Conservation (phyloP, 2,329 filamentous ascomycete genomes). For the Rhexocercosporidium sp. region DNA sequence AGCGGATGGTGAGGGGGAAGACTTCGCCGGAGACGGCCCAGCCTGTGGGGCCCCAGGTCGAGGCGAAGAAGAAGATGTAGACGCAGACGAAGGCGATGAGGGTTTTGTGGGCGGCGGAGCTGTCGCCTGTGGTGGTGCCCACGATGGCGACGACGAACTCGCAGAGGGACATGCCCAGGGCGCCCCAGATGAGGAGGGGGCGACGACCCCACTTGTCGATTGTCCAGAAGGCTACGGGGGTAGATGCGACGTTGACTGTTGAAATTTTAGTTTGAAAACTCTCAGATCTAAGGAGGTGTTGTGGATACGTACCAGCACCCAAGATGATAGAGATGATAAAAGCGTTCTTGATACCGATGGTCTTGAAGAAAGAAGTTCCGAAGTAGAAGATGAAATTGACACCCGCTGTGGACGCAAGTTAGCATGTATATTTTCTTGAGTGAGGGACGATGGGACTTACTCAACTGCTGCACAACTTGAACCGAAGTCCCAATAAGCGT, state of each 20-base stretch:
- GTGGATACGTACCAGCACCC: constrained; percentile 48
- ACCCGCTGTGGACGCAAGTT: constrained; percentile 59
- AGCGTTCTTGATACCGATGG: constrained; percentile 74
- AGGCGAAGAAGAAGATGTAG: constrained; percentile 87
- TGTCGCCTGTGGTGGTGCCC: constrained; percentile 59
- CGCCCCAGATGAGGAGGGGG: constrained; percentile 77
- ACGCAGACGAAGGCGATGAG: constrained; percentile 67
- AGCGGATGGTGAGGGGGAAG: constrained; percentile 80
- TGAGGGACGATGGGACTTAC: constrained; percentile 41
- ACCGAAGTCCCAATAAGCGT: constrained; percentile 74
- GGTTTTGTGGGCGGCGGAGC: constrained; percentile 46
- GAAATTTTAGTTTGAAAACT: background rate
- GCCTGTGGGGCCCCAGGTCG: constrained; percentile 73
- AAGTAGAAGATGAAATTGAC: constrained; percentile 93
- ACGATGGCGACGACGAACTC: constrained; percentile 83
- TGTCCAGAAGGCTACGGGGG: constrained; percentile 79
- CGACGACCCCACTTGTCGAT: constrained; percentile 84
- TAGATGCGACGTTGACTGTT: constrained; percentile 79
- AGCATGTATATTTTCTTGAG: background rate
- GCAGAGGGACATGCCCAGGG: constrained; percentile 80
- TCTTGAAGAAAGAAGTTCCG: constrained; percentile 88
- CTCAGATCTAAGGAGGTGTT: background rate
- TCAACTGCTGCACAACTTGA: constrained; percentile 78
- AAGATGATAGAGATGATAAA: constrained; percentile 88
- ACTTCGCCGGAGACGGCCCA: constrained; percentile 88